Base-by-base conservation (phyloP, 2,329 filamentous ascomycete species). In the Arthrobotrys megalospora region DNA sequence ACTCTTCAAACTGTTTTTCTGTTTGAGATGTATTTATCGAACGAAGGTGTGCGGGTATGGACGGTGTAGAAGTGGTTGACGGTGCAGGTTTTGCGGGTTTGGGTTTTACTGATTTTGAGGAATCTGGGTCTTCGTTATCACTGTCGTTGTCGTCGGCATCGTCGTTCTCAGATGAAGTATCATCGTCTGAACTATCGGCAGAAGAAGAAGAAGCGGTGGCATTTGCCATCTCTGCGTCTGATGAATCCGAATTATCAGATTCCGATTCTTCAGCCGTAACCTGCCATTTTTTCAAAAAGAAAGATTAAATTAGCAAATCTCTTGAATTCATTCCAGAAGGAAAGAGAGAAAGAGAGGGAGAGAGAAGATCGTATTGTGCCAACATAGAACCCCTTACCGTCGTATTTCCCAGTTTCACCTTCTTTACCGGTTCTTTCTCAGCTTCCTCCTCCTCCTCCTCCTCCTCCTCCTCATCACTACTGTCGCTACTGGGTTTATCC, bases 1-100 rank as follows among this genome's bases (percentile, higher is more conserved):
- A 75, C 64, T 79, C 70, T 36, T 79, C 76, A 12, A 75, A 73
- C 45, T 79, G 45, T 34, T 73, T 73, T 53, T 79, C 76, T 3
- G 69, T 75, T 34, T 50, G 53, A 6, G 62, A 66, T 6, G 67
- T 67, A 0, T 32, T 65, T 28, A 73, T 50, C 3, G 63, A 64
- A 8, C 60, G 63, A 11, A 75, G 58, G 32, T 73, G 67, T 1
- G 64, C 4, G 4, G 76, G 68, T 75, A 73, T 79, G 6, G 69
- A 68, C 16, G 55, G 55, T 14, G 55, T 10, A 1, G 50, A 47
- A 10, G 67, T 67, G 10, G 52, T 47, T 2, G 75, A 66, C 11
- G 73, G 65, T 5, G 67, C 48, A 0, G 53, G 70, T 52, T 63
- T 75, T 24, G 41, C 12, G 1, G 43, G 45, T 68, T 63, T 63